phyloP scores from a whole-genome alignment of 768 basidiomycete genomes.

The Auricularia heimuer region DNA sequence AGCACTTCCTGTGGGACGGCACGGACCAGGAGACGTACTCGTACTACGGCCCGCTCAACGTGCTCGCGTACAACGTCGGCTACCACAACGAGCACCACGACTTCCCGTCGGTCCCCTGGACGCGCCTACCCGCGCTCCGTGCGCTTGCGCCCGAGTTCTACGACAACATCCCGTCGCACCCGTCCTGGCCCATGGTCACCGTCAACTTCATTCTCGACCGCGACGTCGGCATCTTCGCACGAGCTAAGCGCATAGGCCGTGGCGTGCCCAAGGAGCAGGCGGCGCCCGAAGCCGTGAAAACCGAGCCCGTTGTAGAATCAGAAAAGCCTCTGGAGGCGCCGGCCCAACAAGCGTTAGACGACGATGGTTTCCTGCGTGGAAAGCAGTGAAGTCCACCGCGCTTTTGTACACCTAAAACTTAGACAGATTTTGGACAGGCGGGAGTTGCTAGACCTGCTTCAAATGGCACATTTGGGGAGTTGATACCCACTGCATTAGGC shows the following conservation, averaged over 20 bases:
- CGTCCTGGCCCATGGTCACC: conserved; percentile 91
- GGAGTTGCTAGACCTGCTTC: too few species aligned
- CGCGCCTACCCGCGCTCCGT: conserved; percentile 73
- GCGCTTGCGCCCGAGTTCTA: conserved; percentile 88
- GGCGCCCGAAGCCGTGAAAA: not conserved
- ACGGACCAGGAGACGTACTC: conserved; percentile 92
- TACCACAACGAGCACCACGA: conserved; percentile 99
- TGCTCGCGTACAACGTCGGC: conserved; percentile 92
- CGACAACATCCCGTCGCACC: conserved; percentile 75
- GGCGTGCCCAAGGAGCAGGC: not conserved
- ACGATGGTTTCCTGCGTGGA: not conserved
- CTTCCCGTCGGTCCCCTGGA: conserved; percentile 96
- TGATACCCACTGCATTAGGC: too few species aligned
- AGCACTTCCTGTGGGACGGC: conserved; percentile 92
- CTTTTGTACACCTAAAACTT: not conserved
- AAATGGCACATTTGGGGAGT: too few species aligned
- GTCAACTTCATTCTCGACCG: conserved; percentile 88
- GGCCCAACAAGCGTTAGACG: not conserved
- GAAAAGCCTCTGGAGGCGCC: not conserved
- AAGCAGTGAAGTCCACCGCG: not conserved
- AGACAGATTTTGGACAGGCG: too few species aligned
- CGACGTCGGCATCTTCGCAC: conserved; percentile 79
- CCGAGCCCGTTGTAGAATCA: not conserved
- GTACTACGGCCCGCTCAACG: conserved; percentile 88
- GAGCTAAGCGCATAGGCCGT: conserved; percentile 59